Evolutionary conservation across 345 rosid species (phyloP), one percentile per base, ranked within the genome.

Genomic region (Populus simonii): DNA sequence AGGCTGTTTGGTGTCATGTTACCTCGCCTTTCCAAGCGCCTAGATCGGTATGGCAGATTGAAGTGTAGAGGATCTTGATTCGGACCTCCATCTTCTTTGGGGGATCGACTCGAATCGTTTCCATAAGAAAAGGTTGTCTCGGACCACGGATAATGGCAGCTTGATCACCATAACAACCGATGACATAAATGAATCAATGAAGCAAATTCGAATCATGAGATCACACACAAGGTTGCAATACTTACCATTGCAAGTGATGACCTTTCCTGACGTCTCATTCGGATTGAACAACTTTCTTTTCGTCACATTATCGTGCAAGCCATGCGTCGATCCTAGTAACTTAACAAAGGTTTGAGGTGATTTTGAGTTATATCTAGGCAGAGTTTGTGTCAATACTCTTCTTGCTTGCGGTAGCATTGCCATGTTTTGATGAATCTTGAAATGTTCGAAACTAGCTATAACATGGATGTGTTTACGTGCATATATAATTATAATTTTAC

Each of bases 21-120:
- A 92, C 96, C 91, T 83, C 86, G 76, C 91, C 92, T 78, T 77
- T 78, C 94, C 89, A 92, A 72, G 83, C 83, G 59, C 86, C 86
- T 39, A 92, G 85, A 81, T 92, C 94, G 33, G 92, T 87, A 70
- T 92, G 97, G 66, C 97, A 92, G 47, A 92, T 69, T 9, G 93
- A 92, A 11, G 93, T 80, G 78, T 80, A 90, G 73, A 89, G 90
- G 67, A 90, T 81, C 76, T 82, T 84, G 68, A 92, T 71, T 10
- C 97, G 85, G 59, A 92, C 89, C 86, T 92, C 97, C 91, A 85
- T 76, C 66, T 82, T 74, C 72, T 86, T 81, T 0, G 92, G 94
- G 35, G 94, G 97, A 72, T 89, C 89, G 2, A 92, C 97, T 23
- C 70, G 85, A 78, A 90, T 81, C 39, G 86, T 86, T 81, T 90